Evolutionary conservation across 2,329 filamentous ascomycete genomes (phyloP).

Genomic region (Epichloe festucae): DNA sequence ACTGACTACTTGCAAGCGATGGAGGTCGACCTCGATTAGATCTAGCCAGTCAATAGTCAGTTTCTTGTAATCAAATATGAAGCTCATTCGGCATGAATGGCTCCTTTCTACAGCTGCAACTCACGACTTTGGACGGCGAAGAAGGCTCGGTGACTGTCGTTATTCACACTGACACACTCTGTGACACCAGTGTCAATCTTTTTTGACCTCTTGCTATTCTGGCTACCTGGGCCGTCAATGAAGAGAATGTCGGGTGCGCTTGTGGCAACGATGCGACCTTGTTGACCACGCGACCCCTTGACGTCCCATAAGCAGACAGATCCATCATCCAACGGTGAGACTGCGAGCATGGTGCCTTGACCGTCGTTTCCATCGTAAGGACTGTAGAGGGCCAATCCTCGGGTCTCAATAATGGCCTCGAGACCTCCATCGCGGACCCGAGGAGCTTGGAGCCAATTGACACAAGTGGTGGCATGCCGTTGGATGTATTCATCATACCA

Average conservation of each 20-base stretch:
- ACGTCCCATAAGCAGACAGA: conserved; percentile 82
- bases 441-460: conserved; percentile 66
- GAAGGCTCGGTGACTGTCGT: conserved; percentile 52
- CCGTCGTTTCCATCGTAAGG: conserved; percentile 36
- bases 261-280: conserved; percentile 50
- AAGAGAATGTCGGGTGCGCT: conserved; percentile 58
- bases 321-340: conserved; percentile 75
- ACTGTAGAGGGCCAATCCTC: conserved; percentile 57
- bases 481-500: conserved; percentile 90
- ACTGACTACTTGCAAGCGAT: conserved; percentile 55
- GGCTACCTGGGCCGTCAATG: conserved; percentile 32
- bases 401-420: conserved; percentile 47
- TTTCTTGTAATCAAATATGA: background rate
- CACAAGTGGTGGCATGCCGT: conserved; percentile 57
- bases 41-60: conserved; percentile 16
- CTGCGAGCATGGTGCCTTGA: conserved; percentile 37
- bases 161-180: conserved; percentile 75
- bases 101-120: conserved; percentile 14
- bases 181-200: conserved; percentile 62
- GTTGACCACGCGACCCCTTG: conserved; percentile 37
- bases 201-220: conserved; percentile 38
- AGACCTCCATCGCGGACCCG: conserved; percentile 26
- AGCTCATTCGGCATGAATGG: too few species aligned
- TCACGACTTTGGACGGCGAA: conserved; percentile 64
- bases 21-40: conserved; percentile 71